A percentile compares a stretch with the other conserved stretches of the same genome.
phyloP scores from a whole-genome alignment of 768 basidiomycete species.

The Lyophyllum decastes region DNA sequence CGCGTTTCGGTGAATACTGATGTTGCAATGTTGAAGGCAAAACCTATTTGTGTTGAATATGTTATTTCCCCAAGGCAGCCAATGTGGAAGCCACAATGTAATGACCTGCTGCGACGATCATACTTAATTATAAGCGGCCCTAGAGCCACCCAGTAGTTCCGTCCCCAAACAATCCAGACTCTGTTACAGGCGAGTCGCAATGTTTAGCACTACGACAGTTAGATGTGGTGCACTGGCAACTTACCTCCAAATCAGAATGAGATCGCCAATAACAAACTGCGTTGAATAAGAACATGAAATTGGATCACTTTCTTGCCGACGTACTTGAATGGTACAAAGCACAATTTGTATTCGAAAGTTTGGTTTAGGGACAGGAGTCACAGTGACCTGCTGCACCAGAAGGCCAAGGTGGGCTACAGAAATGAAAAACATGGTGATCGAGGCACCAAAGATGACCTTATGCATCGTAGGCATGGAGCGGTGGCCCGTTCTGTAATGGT shows the following conservation, averaged over 20 bases:
- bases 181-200: background rate
- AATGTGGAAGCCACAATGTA: too few species aligned
- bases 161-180: constrained; percentile 12
- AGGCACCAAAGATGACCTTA: constrained; percentile 1
- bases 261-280: constrained; percentile 14
- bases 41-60: too few species aligned
- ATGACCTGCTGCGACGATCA: constrained; percentile 12
- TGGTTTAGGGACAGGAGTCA: background rate
- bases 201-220: too few species aligned
- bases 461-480: background rate
- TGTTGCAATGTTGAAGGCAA: background rate
- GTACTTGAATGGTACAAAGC: constrained; percentile 6
- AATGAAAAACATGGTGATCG: constrained; percentile 8
- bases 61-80: too few species aligned
- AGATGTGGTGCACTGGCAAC: background rate
- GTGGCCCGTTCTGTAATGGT: background rate
- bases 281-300: background rate
- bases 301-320: background rate
- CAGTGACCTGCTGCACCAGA: constrained; percentile 6
- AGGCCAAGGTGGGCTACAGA: constrained; percentile 8
- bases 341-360: constrained; percentile 11
- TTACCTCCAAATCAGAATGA: constrained; percentile 15
- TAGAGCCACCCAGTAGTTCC: constrained; percentile 5
- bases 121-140: constrained; percentile 1
- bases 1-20: background rate